Evolutionary conservation across 192 early-diverging fungal genomes (phyloP).

Genomic region (Fimicolochytrium jonesii): DNA sequence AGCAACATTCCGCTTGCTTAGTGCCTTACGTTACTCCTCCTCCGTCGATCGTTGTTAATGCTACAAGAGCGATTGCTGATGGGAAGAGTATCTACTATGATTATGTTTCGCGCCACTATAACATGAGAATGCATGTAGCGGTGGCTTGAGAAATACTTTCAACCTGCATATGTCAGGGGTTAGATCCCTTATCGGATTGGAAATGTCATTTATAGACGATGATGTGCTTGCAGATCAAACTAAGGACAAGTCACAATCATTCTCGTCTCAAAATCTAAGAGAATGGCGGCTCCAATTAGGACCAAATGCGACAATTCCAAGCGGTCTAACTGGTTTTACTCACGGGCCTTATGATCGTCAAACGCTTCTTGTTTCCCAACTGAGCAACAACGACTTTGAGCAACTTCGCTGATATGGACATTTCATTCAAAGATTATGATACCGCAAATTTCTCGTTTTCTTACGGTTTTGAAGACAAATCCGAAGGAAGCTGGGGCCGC

Average conservation of each 20-base stretch:
- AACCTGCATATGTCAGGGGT: slow-evolving; percentile 9
- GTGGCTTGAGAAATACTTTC: slow-evolving; percentile 9
- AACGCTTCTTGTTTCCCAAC: background rate
- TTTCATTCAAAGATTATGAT: slow-evolving; percentile 6
- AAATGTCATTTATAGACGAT: slow-evolving; percentile 1
- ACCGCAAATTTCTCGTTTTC: background rate
- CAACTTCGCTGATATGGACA: slow-evolving; percentile 2
- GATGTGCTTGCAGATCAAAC: background rate
- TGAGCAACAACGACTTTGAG: slow-evolving; percentile 9
- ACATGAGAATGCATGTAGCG: background rate
- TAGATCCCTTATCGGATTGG: background rate
- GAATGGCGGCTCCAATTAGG: background rate
- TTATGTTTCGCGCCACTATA: background rate
- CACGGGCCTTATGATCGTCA: slow-evolving; percentile 1
- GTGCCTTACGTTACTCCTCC: slow-evolving; percentile 11
- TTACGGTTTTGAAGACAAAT: background rate
- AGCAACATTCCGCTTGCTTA: slow-evolving; percentile 4
- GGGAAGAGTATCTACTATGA: slow-evolving; percentile 13
- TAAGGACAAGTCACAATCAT: slow-evolving; percentile 12
- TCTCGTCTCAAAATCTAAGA: slow-evolving; percentile 2
- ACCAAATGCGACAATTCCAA: background rate
- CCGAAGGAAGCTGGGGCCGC: slow-evolving; percentile 1
- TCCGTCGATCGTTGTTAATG: background rate
- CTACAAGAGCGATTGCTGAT: background rate
- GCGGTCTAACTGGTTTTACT: background rate